Conservation (phyloP, 2,329 filamentous ascomycete genomes). For the Diplocarpon rosae region DNA sequence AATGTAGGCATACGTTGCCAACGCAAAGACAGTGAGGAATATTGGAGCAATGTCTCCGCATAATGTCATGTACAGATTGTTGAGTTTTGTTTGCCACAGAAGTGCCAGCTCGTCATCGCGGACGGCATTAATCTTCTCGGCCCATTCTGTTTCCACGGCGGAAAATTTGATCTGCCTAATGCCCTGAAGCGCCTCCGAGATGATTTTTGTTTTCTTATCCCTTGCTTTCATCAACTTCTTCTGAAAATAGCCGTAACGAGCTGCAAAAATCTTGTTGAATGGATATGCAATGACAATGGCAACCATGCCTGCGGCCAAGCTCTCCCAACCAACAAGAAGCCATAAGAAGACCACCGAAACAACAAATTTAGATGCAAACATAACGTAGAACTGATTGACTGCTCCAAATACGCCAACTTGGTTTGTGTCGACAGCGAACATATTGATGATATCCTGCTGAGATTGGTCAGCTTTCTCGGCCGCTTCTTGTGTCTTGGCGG, state of each 20-base stretch:
- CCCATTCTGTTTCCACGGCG: conserved; percentile 64
- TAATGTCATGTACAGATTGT: conserved; percentile 11
- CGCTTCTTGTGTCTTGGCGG: conserved; percentile 25
- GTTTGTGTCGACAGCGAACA: conserved; percentile 61
- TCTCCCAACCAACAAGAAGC: conserved; percentile 57
- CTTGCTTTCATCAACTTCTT: conserved; percentile 61
- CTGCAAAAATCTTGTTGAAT: conserved; percentile 55
- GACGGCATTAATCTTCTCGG: conserved; percentile 51
- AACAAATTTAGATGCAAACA: conserved; percentile 47
- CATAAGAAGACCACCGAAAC: conserved; percentile 50
- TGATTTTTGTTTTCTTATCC: conserved; percentile 61
- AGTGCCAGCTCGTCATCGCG: conserved; percentile 54
- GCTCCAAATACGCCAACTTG: conserved; percentile 54
- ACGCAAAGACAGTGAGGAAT: conserved; percentile 56
- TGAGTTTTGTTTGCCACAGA: conserved; percentile 38
- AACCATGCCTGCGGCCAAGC: conserved; percentile 51
- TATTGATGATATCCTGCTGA: conserved; percentile 61
- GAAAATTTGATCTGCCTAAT: conserved; percentile 79
- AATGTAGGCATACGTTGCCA: conserved; percentile 54
- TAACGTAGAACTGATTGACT: conserved; percentile 51
- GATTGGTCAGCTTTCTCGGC: conserved; percentile 39
- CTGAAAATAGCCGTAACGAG: conserved; percentile 49
- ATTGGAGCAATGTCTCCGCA: conserved; percentile 62
- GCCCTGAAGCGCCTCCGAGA: conserved; percentile 64
- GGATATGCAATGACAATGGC: conserved; percentile 53